Conservation (phyloP, 1,284 basidiomycete species). For the Ustilago trichophora region DNA sequence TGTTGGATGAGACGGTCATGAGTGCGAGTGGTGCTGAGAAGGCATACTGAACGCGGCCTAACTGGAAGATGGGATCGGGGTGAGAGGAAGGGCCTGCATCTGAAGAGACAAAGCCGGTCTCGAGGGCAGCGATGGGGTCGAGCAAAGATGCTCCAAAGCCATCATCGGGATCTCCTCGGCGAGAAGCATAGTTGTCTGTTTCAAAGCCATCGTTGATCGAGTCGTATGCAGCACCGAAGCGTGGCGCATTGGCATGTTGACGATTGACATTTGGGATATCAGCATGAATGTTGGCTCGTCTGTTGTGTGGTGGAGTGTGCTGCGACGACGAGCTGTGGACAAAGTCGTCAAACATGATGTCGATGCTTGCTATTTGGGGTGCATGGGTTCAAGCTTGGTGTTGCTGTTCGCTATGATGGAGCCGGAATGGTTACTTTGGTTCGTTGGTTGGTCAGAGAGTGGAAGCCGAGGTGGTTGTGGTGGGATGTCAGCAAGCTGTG, state of each 20-base stretch:
- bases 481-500: background rate
- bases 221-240: slow-evolving; percentile 4
- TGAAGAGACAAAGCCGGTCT: slow-evolving; percentile 59
- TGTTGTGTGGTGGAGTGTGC: slow-evolving; percentile 2
- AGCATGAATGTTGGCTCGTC: background rate
- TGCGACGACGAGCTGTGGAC: slow-evolving; percentile 46
- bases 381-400: background rate
- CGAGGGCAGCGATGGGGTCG: slow-evolving; percentile 48
- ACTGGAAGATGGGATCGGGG: slow-evolving; percentile 58
- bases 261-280: slow-evolving; percentile 1
- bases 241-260: slow-evolving; percentile 1
- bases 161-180: background rate
- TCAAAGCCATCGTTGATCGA: slow-evolving; percentile 42
- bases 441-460: background rate
- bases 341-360: slow-evolving; percentile 48
- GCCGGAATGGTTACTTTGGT: too few relatives aligned
- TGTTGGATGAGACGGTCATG: slow-evolving; percentile 60
- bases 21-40: slow-evolving; percentile 59
- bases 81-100: slow-evolving; percentile 35
- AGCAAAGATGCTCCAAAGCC: slow-evolving; percentile 21
- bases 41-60: slow-evolving; percentile 64
- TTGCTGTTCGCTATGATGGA: background rate
- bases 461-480: background rate
- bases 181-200: background rate
- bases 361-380: background rate